phyloP scores from a whole-genome alignment of 2,329 filamentous ascomycete species.

The Arthrobotrys iridis region DNA sequence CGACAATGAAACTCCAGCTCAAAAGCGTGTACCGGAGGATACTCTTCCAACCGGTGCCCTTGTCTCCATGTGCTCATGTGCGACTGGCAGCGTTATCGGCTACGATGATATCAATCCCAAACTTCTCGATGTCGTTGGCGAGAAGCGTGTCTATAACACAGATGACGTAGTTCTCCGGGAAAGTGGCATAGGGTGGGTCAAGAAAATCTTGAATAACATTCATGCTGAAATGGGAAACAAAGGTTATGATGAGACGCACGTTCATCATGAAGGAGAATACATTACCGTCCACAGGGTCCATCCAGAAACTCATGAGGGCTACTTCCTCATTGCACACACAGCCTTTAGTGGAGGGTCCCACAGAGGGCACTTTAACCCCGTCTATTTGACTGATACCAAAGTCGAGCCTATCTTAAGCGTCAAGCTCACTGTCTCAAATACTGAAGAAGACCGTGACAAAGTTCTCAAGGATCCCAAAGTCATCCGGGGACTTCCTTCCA shows the following conservation, averaged over 20 bases:
- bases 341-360: constrained; percentile 91
- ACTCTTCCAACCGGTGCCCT: constrained; percentile 93
- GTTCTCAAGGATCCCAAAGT: constrained; percentile 75
- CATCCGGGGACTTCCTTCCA: constrained; percentile 84
- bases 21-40: constrained; percentile 93
- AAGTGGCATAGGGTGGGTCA: constrained; percentile 86
- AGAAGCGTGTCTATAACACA: constrained; percentile 79
- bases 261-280: constrained; percentile 95
- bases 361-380: constrained; percentile 80
- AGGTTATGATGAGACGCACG: constrained; percentile 91
- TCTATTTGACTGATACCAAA: constrained; percentile 82
- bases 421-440: constrained; percentile 88
- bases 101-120: constrained; percentile 97
- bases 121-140: constrained; percentile 90
- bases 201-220: constrained; percentile 92
- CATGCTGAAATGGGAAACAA: constrained; percentile 96
- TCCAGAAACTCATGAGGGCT: constrained; percentile 88
- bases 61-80: constrained; percentile 94
- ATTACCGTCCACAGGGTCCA: constrained; percentile 96
- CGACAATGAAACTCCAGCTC: constrained; percentile 94
- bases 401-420: constrained; percentile 88
- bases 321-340: constrained; percentile 95
- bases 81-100: constrained; percentile 95
- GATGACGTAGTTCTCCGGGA: constrained; percentile 62
- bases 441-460: constrained; percentile 72